Conservation (phyloP, 208 protist species). For the Novymonas esmeraldas region DNA sequence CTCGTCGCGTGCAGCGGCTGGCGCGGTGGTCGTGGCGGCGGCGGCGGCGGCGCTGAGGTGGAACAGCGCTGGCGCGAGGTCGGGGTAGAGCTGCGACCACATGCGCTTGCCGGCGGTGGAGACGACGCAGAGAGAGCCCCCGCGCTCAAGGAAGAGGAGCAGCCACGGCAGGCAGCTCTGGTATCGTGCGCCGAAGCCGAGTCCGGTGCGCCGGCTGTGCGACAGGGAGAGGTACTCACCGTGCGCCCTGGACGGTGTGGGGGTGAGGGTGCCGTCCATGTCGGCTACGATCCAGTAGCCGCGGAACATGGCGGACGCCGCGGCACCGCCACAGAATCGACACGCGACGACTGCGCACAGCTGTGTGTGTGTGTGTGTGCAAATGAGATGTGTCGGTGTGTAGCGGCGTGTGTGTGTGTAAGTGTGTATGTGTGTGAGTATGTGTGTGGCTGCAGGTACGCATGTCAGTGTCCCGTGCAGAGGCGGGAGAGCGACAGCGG, state of each 20-base stretch:
- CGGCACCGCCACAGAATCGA: too few species aligned
- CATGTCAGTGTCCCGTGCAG: not conserved
- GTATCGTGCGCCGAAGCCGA: slow-evolving; percentile 35
- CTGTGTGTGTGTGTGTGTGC: too few species aligned
- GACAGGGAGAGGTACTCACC: slow-evolving; percentile 52
- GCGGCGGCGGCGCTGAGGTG: slow-evolving; percentile 1
- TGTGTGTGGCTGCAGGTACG: not conserved
- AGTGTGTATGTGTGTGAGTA: not conserved
- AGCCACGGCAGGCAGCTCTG: slow-evolving; percentile 48
- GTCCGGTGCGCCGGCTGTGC: slow-evolving; percentile 25
- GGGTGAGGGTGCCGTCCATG: slow-evolving; percentile 66
- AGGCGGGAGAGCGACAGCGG: not conserved
- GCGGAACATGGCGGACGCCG: slow-evolving; percentile 32
- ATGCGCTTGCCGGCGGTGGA: slow-evolving; percentile 57
- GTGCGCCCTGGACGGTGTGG: slow-evolving; percentile 48
- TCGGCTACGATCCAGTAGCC: slow-evolving; percentile 64
- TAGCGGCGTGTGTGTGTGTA: too few species aligned
- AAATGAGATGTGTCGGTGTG: too few species aligned
- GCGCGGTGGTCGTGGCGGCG: not conserved
- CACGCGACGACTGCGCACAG: too few species aligned
- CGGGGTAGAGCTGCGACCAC: slow-evolving; percentile 57
- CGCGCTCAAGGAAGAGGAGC: slow-evolving; percentile 29
- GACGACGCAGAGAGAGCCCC: slow-evolving; percentile 55
- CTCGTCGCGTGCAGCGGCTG: too few species aligned
- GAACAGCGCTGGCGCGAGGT: slow-evolving; percentile 47